Percentiles rank a stretch among this genome's conserved stretches.
Evolutionary conservation across 805 yeast genomes (phyloP).

Genomic region (Ogataea nonfermentans): DNA sequence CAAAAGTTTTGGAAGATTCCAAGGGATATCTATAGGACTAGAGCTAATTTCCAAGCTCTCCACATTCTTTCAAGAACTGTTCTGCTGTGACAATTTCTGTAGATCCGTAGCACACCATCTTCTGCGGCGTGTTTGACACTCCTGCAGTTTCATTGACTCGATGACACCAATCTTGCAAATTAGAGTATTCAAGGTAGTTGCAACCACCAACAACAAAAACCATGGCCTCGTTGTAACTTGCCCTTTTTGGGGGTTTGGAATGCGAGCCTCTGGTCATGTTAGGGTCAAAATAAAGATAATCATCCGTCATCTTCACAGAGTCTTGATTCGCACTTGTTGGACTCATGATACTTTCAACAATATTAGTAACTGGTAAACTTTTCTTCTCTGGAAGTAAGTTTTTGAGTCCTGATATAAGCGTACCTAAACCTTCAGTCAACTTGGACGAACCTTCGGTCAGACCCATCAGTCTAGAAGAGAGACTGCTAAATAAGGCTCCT

Average conservation of each 20-base stretch:
- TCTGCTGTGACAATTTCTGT: conserved; percentile 71
- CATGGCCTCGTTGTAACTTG: conserved; percentile 72
- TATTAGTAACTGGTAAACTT: conserved; percentile 82
- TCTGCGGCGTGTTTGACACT: conserved; percentile 28
- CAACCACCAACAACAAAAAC: conserved; percentile 98
- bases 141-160: conserved; percentile 25
- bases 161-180: conserved; percentile 81
- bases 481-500: conserved; percentile 61
- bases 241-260: conserved; percentile 84
- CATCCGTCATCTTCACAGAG: conserved; percentile 76
- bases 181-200: conserved; percentile 89
- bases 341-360: conserved; percentile 89
- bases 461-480: conserved; percentile 75
- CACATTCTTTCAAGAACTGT: conserved; percentile 67
- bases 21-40: conserved; percentile 25
- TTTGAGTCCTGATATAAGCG: conserved; percentile 82
- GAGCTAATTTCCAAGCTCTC: conserved; percentile 44
- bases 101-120: conserved; percentile 80
- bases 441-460: conserved; percentile 66
- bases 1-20: conserved; percentile 70
- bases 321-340: conserved; percentile 64
- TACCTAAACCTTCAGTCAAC: conserved; percentile 85
- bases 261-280: conserved; percentile 82
- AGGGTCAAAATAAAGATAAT: conserved; percentile 89
- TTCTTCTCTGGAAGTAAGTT: conserved; percentile 85